Conservation (phyloP, 257 asterid species). For the Ilex asprella region DNA sequence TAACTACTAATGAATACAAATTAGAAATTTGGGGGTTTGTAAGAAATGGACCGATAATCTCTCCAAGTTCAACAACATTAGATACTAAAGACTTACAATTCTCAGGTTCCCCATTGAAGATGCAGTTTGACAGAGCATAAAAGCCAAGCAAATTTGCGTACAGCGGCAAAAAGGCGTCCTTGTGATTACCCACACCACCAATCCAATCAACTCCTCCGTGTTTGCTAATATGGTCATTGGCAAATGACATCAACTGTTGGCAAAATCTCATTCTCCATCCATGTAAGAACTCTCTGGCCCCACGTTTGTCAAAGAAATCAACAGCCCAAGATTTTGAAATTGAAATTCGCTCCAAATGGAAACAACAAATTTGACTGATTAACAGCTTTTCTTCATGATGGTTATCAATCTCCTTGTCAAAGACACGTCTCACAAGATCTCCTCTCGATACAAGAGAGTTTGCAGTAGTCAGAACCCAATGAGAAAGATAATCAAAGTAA, state of each 20-base stretch:
- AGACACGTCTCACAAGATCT: constrained; percentile 78
- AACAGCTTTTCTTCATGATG: constrained; percentile 88
- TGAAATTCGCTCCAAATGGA: constrained; percentile 53
- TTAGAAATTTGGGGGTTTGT: constrained; percentile 60
- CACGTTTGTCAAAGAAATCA: constrained; percentile 19
- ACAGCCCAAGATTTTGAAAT: constrained; percentile 23
- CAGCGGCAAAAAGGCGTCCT: constrained; percentile 72
- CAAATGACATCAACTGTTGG: constrained; percentile 41
- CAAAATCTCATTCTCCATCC: constrained; percentile 64
- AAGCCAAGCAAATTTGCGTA: constrained; percentile 70
- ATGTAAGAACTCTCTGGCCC: constrained; percentile 29
- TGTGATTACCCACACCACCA: constrained; percentile 91
- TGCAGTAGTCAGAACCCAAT: constrained; percentile 49
- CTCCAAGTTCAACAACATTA: constrained; percentile 49
- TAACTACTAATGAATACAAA: constrained; percentile 39
- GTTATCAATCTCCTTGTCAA: constrained; percentile 95
- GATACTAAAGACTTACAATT: constrained; percentile 26
- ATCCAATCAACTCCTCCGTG: constrained; percentile 55
- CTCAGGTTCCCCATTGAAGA: constrained; percentile 34
- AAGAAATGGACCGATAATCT: constrained; percentile 50
- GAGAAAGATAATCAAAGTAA: constrained; percentile 63
- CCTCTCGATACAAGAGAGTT: constrained; percentile 39
- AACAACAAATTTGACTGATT: constrained; percentile 77
- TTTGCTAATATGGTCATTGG: constrained; percentile 29
- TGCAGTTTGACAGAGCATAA: constrained; percentile 56